phyloP scores from a whole-genome alignment of 306 rosid species.

The Dalbergia oliveri region DNA sequence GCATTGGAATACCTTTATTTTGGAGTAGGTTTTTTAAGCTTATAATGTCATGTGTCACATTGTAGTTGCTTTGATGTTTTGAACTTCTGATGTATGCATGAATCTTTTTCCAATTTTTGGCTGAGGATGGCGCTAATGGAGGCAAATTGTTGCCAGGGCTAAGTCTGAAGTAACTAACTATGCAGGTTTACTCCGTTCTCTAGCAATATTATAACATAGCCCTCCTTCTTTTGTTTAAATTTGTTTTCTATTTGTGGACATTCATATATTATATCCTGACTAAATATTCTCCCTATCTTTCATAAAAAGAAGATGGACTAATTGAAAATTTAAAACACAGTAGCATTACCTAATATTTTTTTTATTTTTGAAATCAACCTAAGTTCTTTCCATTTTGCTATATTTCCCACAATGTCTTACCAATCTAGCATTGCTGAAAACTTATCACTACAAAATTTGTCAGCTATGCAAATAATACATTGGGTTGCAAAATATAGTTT shows the following conservation, averaged over 20 bases:
- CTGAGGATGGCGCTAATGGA: conserved; percentile 75
- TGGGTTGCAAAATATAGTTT: neutral
- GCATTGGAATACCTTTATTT: neutral
- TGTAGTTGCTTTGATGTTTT: conserved; percentile 25
- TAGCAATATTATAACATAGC: no score
- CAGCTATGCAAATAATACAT: neutral
- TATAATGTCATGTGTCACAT: neutral
- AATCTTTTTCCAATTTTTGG: conserved; percentile 59
- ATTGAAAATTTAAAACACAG: neutral
- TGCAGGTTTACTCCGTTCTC: conserved; percentile 64
- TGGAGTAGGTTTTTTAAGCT: neutral
- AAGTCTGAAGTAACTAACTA: conserved; percentile 90
- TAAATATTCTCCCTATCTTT: no score
- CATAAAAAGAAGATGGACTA: no score
- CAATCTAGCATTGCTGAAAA: neutral
- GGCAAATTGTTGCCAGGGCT: conserved; percentile 65
- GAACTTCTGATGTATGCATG: neutral
- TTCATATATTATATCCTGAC: no score
- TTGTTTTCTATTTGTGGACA: no score
- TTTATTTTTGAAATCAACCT: conserved; percentile 7
- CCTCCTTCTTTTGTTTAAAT: no score
- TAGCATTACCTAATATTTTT: conserved; percentile 23
- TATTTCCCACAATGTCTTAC: neutral
- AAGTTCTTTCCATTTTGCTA: neutral
- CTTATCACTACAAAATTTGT: neutral